Evolutionary conservation across 139 green algal species (phyloP).

Genomic region (Edaphochlamys debaryana): DNA sequence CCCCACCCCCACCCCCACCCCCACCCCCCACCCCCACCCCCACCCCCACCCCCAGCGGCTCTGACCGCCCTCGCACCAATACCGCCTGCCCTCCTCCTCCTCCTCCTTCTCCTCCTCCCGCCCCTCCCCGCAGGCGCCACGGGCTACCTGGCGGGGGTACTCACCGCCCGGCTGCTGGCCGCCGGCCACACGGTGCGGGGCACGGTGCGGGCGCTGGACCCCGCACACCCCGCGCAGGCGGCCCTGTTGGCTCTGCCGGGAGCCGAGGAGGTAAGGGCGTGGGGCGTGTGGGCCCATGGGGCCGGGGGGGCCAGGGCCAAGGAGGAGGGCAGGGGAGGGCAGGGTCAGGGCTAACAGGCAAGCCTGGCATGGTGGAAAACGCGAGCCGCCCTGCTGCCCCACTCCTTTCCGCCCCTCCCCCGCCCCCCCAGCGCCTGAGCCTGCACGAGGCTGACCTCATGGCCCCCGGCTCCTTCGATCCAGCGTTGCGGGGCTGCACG

Average conservation of each 20-base stretch:
- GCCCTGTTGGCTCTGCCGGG: too few species aligned
- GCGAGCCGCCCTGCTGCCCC: too few species aligned
- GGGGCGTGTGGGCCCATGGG: too few species aligned
- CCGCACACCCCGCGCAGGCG: too few species aligned
- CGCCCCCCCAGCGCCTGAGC: constrained; percentile 49
- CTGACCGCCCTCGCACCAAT: background rate
- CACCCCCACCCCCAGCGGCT: background rate
- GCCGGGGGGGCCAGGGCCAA: too few species aligned
- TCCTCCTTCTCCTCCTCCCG: background rate
- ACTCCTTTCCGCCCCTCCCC: too few species aligned
- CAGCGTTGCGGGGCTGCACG: constrained; percentile 52
- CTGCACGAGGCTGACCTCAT: constrained; percentile 66
- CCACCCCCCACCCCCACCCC: background rate
- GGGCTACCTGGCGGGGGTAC: constrained; percentile 11
- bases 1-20: too few species aligned
- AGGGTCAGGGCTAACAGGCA: too few species aligned
- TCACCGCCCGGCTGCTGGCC: constrained; percentile 52
- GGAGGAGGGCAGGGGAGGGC: too few species aligned
- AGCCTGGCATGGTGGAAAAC: too few species aligned
- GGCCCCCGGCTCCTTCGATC: constrained; percentile 44
- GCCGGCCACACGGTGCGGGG: constrained; percentile 61
- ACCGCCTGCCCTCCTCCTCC: background rate
- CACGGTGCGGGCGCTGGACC: too few species aligned
- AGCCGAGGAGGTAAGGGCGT: too few species aligned
- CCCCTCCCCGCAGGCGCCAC: constrained; percentile 12